A percentile compares a stretch with the other conserved stretches of the same genome.
phyloP scores from a whole-genome alignment of 116 monocot genomes.

The Trichopus zeylanicus region DNA sequence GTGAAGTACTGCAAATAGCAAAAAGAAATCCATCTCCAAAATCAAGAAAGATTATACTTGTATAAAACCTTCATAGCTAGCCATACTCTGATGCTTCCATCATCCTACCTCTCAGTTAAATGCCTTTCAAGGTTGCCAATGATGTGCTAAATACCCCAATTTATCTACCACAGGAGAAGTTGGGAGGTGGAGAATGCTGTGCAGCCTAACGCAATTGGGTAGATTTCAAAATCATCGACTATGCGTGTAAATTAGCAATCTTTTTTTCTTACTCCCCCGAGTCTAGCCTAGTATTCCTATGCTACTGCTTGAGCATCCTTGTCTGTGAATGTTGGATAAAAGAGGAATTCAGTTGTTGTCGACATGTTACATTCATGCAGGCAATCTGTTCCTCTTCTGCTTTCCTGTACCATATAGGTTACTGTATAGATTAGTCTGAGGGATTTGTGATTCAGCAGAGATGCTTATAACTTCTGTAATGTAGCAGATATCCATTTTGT shows the following conservation, averaged over 20 bases:
- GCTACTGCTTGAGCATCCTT: slow-evolving; percentile 6
- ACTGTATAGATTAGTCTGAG: slow-evolving; percentile 2
- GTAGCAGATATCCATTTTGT: background rate
- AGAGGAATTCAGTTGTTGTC: background rate
- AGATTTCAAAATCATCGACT: slow-evolving; percentile 14
- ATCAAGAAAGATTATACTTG: too few species aligned
- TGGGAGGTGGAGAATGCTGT: slow-evolving; percentile 55
- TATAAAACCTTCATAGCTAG: too few species aligned
- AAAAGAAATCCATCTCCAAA: too few species aligned
- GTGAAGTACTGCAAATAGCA: too few species aligned
- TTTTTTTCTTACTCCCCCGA: background rate
- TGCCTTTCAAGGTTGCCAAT: too few species aligned
- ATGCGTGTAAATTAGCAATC: slow-evolving; percentile 19
- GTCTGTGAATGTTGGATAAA: background rate
- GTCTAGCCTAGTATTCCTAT: slow-evolving; percentile 4
- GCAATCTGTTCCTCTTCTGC: background rate
- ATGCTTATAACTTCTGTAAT: background rate
- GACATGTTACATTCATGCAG: background rate
- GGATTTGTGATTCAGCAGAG: slow-evolving; percentile 1
- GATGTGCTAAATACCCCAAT: background rate
- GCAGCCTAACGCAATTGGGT: slow-evolving; percentile 62
- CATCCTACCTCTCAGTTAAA: too few species aligned
- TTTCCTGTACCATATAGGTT: slow-evolving; percentile 11
- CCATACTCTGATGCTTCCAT: too few species aligned
- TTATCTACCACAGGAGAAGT: slow-evolving; percentile 32